Percentiles rank a stretch among this genome's conserved stretches.
These are phyloP conservation scores for Penicillium coffeae DNA, from an alignment of 495 filamentous ascomycete species.

Conservation along the genomic window DNA sequence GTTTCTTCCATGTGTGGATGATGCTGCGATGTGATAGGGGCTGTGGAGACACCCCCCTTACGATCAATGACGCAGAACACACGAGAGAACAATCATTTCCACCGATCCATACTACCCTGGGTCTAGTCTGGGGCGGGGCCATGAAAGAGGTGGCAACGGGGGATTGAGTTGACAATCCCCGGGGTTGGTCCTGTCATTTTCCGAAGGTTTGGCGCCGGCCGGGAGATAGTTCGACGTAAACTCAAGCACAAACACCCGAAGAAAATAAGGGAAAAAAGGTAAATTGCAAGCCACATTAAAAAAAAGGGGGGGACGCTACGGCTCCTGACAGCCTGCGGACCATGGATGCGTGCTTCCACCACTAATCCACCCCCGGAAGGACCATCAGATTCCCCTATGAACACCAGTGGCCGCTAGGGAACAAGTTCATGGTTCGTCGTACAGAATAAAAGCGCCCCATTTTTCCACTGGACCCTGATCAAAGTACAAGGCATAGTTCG, in stretches of 20 bases:
- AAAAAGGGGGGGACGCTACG: too few species aligned
- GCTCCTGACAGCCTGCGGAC: neutral
- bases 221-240: constrained; percentile 11
- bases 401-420: neutral
- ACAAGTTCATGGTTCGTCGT: neutral
- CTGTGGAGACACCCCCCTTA: neutral
- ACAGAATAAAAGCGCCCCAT: neutral
- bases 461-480: neutral
- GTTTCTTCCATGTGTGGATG: constrained; percentile 9
- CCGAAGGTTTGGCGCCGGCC: constrained; percentile 19
- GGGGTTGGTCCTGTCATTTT: constrained; percentile 23
- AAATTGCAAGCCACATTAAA: too few species aligned
- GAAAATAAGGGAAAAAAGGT: constrained; percentile 3
- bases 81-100: constrained; percentile 8
- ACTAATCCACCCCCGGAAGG: neutral
- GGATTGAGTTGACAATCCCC: neutral
- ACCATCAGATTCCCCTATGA: neutral
- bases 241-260: neutral
- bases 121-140: constrained; percentile 14
- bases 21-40: too few species aligned
- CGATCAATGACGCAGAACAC: constrained; percentile 20
- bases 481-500: neutral
- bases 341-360: neutral
- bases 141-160: constrained; percentile 4
- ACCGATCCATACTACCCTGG: constrained; percentile 19